Evolutionary conservation across 345 rosid species (phyloP), one percentile per base, ranked within the genome.

Genomic region (Populus deltoides): DNA sequence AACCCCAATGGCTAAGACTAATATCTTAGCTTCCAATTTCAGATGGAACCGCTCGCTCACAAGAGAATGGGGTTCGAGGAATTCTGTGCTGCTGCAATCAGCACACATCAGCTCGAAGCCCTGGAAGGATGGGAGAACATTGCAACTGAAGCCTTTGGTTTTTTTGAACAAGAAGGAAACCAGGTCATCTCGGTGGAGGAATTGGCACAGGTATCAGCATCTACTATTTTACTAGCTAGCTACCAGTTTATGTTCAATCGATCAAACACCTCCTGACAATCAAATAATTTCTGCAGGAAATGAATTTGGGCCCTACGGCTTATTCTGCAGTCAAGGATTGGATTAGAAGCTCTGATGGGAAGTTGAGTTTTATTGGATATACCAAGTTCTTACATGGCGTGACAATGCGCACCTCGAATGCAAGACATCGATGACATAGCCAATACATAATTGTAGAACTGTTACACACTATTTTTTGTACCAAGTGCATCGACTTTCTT

Each of bases 311-410:
- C 1, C 87, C 93, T 8, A 75, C 82, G 38, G 83, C 90, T 24
- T 87, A 89, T 79, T 81, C 89, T 61, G 27, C 83, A 59, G 85
- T 92, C 66, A 87, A 80, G 31, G 89, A 88, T 49, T 92, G 90
- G 84, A 87, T 92, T 79, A 72, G 94, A 75, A 80, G 38, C 45
- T 86, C 92, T 2, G 97, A 92, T 31, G 89, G 92, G 80, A 92
- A 88, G 75, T 78, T 92, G 80, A 89, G 84, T 84, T 90, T 89
- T 72, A 82, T 51, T 27, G 98, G 97, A 2, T 94, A 92, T 57
- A 88, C 87, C 71, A 94, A 88, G 78, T 90, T 87, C 81, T 87
- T 92, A 75, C 98, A 94, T 80, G 96, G 97, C 13, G 94, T 92
- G 75, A 90, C 93, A 2, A 76, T 88, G 77, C 80, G 93, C 10